Percentiles rank a stretch among this genome's conserved stretches.
phyloP scores from a whole-genome alignment of 768 basidiomycete species.

The Phylloporus sp. region DNA sequence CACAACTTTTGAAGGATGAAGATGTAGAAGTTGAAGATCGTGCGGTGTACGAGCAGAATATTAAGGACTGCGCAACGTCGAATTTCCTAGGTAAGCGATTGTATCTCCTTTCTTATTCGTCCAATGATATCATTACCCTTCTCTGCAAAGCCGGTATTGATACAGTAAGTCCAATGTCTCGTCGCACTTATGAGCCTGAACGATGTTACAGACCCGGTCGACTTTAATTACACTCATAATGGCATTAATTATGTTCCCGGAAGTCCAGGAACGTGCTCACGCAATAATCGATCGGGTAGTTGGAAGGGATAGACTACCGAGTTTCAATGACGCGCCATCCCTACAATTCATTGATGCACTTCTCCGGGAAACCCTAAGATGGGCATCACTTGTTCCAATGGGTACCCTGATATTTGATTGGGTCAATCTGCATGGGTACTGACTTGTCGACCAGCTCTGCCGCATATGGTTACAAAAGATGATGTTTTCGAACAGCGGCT shows the following conservation, averaged over 20 bases:
- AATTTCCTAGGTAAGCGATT: constrained; percentile 18
- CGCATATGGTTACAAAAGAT: constrained; percentile 33
- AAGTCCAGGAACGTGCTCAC: constrained; percentile 21
- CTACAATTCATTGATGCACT: constrained; percentile 23
- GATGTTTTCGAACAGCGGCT: constrained; percentile 42
- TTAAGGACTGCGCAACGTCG: constrained; percentile 17
- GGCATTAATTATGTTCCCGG: constrained; percentile 20
- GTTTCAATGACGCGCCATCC: constrained; percentile 13
- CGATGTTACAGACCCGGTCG: constrained; percentile 11
- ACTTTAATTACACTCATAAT: constrained; percentile 14
- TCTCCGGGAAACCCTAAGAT: constrained; percentile 20
- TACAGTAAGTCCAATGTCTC: constrained; percentile 6
- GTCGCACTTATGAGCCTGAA: not conserved
- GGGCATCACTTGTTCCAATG: constrained; percentile 21
- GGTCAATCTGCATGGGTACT: not conserved
- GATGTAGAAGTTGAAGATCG: not conserved
- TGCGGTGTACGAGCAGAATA: constrained; percentile 13
- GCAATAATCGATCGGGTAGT: constrained; percentile 16
- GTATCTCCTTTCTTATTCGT: not conserved
- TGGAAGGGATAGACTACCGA: constrained; percentile 15
- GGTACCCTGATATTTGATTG: constrained; percentile 3
- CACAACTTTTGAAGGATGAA: constrained; percentile 12
- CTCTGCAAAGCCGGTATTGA: constrained; percentile 11
- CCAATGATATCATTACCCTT: not conserved
- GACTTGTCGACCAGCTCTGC: constrained; percentile 17